Base-by-base conservation (phyloP, 305 asterid genomes). In the Fraxinus sp. region DNA sequence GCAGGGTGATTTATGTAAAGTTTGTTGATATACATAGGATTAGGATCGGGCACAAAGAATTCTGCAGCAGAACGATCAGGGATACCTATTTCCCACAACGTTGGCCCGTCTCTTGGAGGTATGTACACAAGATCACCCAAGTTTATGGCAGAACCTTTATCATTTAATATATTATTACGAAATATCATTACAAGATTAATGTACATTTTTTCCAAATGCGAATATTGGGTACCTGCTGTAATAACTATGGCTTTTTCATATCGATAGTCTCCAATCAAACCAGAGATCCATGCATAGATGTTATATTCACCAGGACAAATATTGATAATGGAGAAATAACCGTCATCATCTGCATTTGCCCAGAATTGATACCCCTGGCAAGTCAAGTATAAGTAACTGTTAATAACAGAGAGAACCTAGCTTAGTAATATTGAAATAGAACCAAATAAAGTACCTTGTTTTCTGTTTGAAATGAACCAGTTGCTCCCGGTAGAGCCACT, bases 61-160 rank as follows among this genome's bases (percentile, higher is more conserved):
- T 90, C 90, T 79, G 84, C 87, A 46, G 93, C 95, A 20, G 93
- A 74, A 7, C 96, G 94, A 82, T 93, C 94, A 18, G 96, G 97
- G 14, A 87, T 26, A 64, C 97, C 97, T n/a, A 93, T 92, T 88
- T 93, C 97, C 97, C 96, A 93, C 22, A 91, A 46, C 1, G 96
- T 93, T 7, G 95, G 90, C n/a, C 97, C 97, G 14, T 89, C 87
- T 26, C 95, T 88, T 0, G 90, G 90, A 26, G 97, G 91, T 79
- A 87, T 85, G 20, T 83, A 91, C 70, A 91, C 89, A 33, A 91
- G 68, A 73, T 84, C 85, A 6, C 90, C 92, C 59, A 87, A 55
- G n/a, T 92, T 88, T 7, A 90, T 28, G 20, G 52, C 4, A 79
- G 85, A 71, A 68, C 92, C 97, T 92, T 73, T 74, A 83, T 74